These are phyloP conservation scores for Lactarius vividus DNA, from an alignment of 768 basidiomycete genomes.

Conservation along the genomic window DNA sequence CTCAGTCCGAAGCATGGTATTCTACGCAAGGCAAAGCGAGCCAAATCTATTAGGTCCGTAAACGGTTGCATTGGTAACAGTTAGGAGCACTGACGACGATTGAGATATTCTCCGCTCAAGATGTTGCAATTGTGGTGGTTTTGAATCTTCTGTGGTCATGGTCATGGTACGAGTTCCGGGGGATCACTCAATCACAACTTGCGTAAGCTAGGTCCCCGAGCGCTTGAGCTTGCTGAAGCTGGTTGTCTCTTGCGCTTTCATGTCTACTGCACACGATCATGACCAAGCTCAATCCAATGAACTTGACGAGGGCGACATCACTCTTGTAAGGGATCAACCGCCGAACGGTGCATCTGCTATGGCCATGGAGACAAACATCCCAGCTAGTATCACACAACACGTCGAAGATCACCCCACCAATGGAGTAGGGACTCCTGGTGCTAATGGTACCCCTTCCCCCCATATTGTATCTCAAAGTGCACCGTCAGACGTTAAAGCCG, in stretches of 20 bases:
- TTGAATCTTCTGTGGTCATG: slow-evolving; percentile 2
- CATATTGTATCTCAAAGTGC: slow-evolving; percentile 5
- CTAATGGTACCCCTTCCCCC: not conserved
- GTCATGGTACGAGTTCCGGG: not conserved
- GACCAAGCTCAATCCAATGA: slow-evolving; percentile 5
- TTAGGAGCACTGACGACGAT: slow-evolving; percentile 26
- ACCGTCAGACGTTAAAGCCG: not conserved
- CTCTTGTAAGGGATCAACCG: not conserved
- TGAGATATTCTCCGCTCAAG: slow-evolving; percentile 23
- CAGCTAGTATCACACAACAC: not conserved
- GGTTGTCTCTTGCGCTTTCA: slow-evolving; percentile 2
- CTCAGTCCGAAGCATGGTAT: slow-evolving; percentile 35
- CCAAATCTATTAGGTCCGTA: not conserved
- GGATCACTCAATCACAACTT: not conserved
- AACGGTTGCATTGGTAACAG: not conserved
- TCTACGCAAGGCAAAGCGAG: slow-evolving; percentile 14
- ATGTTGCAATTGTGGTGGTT: not conserved
- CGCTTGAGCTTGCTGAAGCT: not conserved
- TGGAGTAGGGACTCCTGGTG: not conserved
- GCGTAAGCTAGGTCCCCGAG: slow-evolving; percentile 10
- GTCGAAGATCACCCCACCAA: slow-evolving; percentile 1
- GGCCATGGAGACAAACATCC: not conserved
- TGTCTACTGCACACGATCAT: slow-evolving; percentile 17
- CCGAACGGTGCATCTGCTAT: not conserved
- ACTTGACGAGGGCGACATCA: not conserved